phyloP scores from a whole-genome alignment of 1,139 yeast genomes.

The Kurtzmaniella quercitrusa region DNA sequence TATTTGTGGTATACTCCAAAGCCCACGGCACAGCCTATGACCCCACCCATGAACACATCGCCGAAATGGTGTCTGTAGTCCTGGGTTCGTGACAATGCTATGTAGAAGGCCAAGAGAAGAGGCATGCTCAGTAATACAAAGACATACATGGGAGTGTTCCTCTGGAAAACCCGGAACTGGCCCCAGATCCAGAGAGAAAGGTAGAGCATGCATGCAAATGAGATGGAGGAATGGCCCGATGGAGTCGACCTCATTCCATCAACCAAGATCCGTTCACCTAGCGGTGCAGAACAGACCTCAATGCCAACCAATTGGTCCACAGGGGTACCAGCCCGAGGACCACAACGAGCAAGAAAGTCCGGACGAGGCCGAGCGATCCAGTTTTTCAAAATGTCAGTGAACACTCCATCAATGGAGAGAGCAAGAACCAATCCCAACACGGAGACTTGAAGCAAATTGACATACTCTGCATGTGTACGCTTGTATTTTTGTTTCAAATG shows the following conservation, averaged over 20 bases:
- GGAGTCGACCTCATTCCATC: constrained; percentile 84
- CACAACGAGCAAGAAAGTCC: constrained; percentile 70
- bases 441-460: constrained; percentile 20
- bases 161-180: constrained; percentile 35
- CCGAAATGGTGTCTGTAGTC: constrained; percentile 76
- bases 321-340: constrained; percentile 38
- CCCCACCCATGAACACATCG: constrained; percentile 59
- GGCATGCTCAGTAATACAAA: constrained; percentile 16
- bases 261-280: constrained; percentile 45
- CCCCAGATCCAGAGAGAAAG: constrained; percentile 60
- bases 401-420: constrained; percentile 38
- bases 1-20: constrained; percentile 45
- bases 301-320: constrained; percentile 32
- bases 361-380: constrained; percentile 84
- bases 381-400: constrained; percentile 65
- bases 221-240: constrained; percentile 71
- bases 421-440: constrained; percentile 23
- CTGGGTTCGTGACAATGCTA: constrained; percentile 60
- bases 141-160: constrained; percentile 13
- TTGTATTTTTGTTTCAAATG: constrained; percentile 5
- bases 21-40: constrained; percentile 48
- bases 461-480: constrained; percentile 2
- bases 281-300: constrained; percentile 34
- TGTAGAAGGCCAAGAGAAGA: constrained; percentile 37
- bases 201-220: constrained; percentile 65